phyloP scores from a whole-genome alignment of 2,329 filamentous ascomycete genomes.

The Colletotrichum camelliae region DNA sequence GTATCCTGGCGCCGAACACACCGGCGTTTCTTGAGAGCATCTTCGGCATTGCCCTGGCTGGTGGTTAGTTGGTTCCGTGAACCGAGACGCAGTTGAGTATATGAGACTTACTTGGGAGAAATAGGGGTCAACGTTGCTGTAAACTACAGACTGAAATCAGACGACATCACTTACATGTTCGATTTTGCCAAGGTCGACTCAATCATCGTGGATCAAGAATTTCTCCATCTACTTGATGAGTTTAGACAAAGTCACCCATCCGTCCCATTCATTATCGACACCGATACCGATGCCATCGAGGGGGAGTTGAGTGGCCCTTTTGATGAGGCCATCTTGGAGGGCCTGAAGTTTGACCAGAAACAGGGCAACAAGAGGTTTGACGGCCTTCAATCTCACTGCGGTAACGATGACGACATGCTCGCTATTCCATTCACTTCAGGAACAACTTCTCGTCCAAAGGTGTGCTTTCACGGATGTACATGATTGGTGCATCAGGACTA shows the following conservation, averaged over 20 bases:
- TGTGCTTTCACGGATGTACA: not conserved
- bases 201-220: slow-evolving; percentile 89
- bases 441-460: slow-evolving; percentile 78
- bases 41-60: slow-evolving; percentile 84
- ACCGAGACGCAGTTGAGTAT: not conserved
- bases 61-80: slow-evolving; percentile 44
- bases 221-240: slow-evolving; percentile 68
- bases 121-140: slow-evolving; percentile 71
- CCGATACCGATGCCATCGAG: slow-evolving; percentile 78
- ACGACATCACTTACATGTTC: slow-evolving; percentile 92
- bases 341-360: slow-evolving; percentile 72
- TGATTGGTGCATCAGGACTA: not conserved
- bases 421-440: slow-evolving; percentile 94
- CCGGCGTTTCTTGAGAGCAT: slow-evolving; percentile 92
- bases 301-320: slow-evolving; percentile 80
- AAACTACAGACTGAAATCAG: slow-evolving; percentile 72
- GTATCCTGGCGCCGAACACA: slow-evolving; percentile 89
- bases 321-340: slow-evolving; percentile 83
- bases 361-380: slow-evolving; percentile 76
- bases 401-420: slow-evolving; percentile 80
- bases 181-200: slow-evolving; percentile 84
- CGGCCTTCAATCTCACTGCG: slow-evolving; percentile 71
- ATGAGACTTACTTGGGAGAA: not conserved
- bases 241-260: slow-evolving; percentile 67
- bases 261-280: slow-evolving; percentile 78